Base-by-base conservation (phyloP, 164 flowering plant species). In the Vitis riparia region DNA sequence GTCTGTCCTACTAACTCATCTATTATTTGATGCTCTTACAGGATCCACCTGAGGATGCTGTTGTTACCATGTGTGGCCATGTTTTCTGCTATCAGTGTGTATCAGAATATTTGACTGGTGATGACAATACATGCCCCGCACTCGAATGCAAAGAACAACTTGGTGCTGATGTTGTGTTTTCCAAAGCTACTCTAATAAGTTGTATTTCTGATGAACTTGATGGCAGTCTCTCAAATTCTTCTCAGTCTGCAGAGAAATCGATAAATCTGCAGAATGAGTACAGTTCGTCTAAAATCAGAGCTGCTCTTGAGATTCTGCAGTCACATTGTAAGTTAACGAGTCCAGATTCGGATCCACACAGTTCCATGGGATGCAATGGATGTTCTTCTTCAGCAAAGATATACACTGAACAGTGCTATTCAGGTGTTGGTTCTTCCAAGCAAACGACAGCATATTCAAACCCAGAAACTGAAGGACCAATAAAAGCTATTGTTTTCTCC, bases 41-140 rank as follows among this genome's bases (percentile, higher is more conserved):
- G 99, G 99, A 94, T 77, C 87, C 93, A 68, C 93, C 99, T 0
- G 99, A 94, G 76, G 89, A 94, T 85, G 92, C 95, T 71, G 91
- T 94, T 73, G 89, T 92, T 68, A 91, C 97, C 11, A 82, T 85
- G 79, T 92, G 99, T 60, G 89, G 93, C 60, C 99, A 94, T 79
- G 91, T 91, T 65, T 94, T 94, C 78, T 94, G 99, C 84, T 85
- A 87, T 76, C 98, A 92, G 76, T 92, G 99, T 77, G 91, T 91
- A 12, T 85, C 93, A 19, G 96, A 92, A 62, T 77, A 75, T 77
- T 71, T 93, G 75, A 85, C 88, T 8, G 98, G 98, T 37, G 99
- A 94, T 76, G 94, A 91, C 68, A 87, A 86, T 71, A 68, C 69
- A 15, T 94, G 98, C 75, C 98, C 98, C 16, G 87, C 85, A 47